phyloP scores from a whole-genome alignment of 371 early-diverging fungal species.

The Batkoa obscura region DNA sequence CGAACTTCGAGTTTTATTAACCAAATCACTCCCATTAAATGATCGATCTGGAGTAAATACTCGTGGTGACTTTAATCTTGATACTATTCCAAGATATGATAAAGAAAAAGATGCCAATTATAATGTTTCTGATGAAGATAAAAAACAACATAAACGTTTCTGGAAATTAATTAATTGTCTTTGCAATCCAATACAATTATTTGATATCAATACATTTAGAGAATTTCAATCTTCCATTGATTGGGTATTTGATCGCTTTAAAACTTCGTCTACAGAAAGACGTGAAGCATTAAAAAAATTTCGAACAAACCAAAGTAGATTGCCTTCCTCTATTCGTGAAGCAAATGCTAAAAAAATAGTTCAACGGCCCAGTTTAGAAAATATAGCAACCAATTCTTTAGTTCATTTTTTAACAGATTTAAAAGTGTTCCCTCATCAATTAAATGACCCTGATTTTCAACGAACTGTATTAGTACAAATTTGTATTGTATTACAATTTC shows the following conservation, averaged over 20 bases:
- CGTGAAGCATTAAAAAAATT: no score
- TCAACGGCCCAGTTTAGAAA: no score
- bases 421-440: background rate
- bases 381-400: no score
- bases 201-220: background rate
- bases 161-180: background rate
- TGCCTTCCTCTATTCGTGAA: no score
- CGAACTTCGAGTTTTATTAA: background rate
- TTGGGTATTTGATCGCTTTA: background rate
- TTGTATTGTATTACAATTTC: background rate
- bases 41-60: constrained; percentile 1
- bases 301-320: no score
- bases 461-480: background rate
- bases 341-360: no score
- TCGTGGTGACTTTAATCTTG: background rate
- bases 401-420: background rate
- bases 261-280: no score
- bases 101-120: no score
- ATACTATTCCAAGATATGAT: no score
- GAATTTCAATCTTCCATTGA: background rate
- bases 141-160: background rate
- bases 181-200: background rate
- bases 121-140: background rate
- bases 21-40: background rate
- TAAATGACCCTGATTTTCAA: background rate